Evolutionary conservation across 495 filamentous ascomycete genomes (phyloP), one percentile per base, ranked within the genome.

Genomic region (Neurospora sp.): DNA sequence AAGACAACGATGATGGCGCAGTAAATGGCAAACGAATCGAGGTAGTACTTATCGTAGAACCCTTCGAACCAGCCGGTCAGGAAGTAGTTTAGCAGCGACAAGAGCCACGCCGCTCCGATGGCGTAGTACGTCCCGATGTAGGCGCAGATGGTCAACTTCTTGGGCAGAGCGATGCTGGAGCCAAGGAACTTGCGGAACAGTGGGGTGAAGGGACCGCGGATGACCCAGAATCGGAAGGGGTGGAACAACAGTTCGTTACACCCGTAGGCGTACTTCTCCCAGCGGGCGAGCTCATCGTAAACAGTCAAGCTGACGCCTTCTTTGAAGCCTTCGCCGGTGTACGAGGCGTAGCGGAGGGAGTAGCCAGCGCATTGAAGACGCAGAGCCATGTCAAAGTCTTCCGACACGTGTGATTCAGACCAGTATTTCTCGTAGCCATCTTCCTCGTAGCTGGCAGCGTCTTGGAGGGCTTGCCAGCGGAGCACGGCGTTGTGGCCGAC

Each of bases 61-160:
- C 84, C 87, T 45, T 82, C 85, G 80, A 87, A 89, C 83, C 86
- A 89, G 61, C 88, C 90, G 22, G 87, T 84, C 69, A 89, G 81
- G 79, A 91, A 88, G 79, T 91, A 92, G 78, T 91, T 91, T 68
- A 83, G 78, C 1, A 91, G 78, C 5, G 89, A 90, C 71, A 92
- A 81, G 70, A 89, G 78, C 89, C 89, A 91, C 27, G 89, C 87
- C 27, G 88, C 86, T 10, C 82, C 91, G 69, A 93, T 87, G 40
- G 90, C 91, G 76, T 92, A 93, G 80, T 93, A 93, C 3, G 91
- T 92, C 16, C 90, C 90, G 77, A 93, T 89, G 76, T 93, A 93
- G 3, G 90, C 87, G 77, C 90, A 85, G 73, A 92, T 93, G 45
- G 90, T 91, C 71, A 92, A 75, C 77, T 93, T 93, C 71, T 86